Percentiles rank a stretch among this genome's conserved stretches.
Evolutionary conservation across 148 eudicot species (phyloP).

Genomic region (Fagopyrum tataricum): DNA sequence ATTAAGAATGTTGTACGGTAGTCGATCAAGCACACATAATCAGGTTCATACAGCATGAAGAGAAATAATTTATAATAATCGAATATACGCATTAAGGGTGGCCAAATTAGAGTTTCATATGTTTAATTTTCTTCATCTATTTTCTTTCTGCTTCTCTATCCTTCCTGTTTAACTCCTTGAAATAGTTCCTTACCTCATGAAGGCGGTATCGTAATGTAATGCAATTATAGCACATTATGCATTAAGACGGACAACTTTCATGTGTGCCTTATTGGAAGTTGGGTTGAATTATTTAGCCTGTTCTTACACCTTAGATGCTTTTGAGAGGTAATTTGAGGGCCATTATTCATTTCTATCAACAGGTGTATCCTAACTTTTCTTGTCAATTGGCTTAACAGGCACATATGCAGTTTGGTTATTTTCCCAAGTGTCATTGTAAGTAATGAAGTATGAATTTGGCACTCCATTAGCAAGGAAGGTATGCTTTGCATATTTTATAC

Average conservation of each 20-base stretch:
- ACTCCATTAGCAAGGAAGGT: background rate
- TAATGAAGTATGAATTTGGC: background rate
- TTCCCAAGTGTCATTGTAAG: background rate
- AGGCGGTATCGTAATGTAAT: background rate
- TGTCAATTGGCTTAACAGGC: slow-evolving; percentile 3
- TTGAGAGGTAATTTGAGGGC: background rate
- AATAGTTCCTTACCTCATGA: background rate
- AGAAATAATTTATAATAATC: background rate
- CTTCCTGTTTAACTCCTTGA: background rate
- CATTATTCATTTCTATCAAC: background rate
- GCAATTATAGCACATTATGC: background rate
- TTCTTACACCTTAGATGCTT: background rate
- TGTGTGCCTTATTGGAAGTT: background rate
- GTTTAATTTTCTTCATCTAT: background rate
- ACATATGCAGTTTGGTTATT: background rate
- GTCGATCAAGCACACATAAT: background rate
- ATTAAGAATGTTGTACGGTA: background rate
- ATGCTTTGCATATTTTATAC: background rate
- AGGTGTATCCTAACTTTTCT: background rate
- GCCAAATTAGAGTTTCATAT: background rate
- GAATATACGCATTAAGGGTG: background rate
- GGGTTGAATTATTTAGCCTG: background rate
- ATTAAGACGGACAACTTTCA: background rate
- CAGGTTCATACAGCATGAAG: background rate
- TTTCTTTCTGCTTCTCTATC: background rate